phyloP scores from a whole-genome alignment of 225 moss, liverwort and hornwort species.

The Neckera pumila region DNA sequence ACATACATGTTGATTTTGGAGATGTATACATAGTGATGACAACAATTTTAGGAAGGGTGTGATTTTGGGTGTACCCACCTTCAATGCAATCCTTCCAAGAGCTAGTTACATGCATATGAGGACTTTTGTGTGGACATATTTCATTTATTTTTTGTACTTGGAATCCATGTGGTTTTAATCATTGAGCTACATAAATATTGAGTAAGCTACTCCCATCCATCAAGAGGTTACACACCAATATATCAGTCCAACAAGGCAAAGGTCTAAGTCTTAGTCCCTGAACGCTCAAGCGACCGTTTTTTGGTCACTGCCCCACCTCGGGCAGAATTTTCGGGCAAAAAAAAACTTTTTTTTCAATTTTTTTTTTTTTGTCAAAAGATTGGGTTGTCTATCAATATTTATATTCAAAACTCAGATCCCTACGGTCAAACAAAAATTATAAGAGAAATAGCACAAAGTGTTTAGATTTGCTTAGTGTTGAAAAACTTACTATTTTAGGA shows the following conservation, averaged over 20 bases:
- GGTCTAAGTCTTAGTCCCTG: fast-evolving
- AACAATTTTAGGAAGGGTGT: fast-evolving
- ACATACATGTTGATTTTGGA: neutral
- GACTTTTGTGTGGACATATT: neutral
- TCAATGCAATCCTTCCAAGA: neutral
- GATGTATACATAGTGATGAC: neutral
- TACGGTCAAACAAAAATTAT: no score
- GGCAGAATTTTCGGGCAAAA: no score
- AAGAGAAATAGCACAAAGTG: no score
- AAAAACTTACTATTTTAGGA: no score
- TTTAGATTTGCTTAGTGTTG: no score
- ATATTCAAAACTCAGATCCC: no score
- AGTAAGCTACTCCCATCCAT: neutral
- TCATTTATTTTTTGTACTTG: neutral
- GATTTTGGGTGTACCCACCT: neutral
- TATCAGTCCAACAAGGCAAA: neutral
- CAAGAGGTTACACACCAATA: neutral
- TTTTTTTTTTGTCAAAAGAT: no score
- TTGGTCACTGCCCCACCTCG: no score
- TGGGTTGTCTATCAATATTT: no score
- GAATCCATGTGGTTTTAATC: neutral
- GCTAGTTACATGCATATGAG: fast-evolving
- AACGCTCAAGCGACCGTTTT: no score
- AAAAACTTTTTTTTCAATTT: no score
- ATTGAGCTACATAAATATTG: neutral